phyloP scores from a whole-genome alignment of 345 rosid genomes.

The Stellera chamaejasme region DNA sequence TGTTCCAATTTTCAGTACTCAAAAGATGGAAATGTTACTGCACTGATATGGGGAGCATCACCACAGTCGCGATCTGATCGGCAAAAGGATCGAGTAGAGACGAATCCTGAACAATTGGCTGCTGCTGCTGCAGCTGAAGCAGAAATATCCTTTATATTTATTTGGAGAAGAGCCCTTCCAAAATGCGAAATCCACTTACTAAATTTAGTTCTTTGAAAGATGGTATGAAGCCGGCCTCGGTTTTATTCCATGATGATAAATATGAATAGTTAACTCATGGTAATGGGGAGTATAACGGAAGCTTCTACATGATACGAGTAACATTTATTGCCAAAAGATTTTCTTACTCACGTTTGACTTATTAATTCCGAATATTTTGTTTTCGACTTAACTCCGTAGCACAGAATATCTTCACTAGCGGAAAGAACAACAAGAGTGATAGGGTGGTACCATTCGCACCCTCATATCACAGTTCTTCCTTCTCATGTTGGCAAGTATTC shows the following conservation, averaged over 20 bases:
- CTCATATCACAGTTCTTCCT: slow-evolving; percentile 96
- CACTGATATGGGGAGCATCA: slow-evolving; percentile 94
- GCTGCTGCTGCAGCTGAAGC: slow-evolving; percentile 99
- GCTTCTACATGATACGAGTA: neutral
- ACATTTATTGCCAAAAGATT: no score
- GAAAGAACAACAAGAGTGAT: slow-evolving; percentile 90
- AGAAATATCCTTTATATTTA: slow-evolving; percentile 77
- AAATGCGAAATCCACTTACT: no score
- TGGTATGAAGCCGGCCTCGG: no score
- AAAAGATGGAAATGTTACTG: slow-evolving; percentile 66
- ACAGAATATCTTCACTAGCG: slow-evolving; percentile 80
- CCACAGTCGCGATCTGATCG: slow-evolving; percentile 96
- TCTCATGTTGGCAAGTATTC: slow-evolving; percentile 81
- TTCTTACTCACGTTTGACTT: no score
- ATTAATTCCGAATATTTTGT: slow-evolving; percentile 2
- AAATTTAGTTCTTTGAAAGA: no score
- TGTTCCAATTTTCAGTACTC: slow-evolving; percentile 43
- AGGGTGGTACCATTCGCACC: slow-evolving; percentile 99
- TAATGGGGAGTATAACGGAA: neutral
- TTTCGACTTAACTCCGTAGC: slow-evolving; percentile 32
- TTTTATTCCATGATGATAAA: no score
- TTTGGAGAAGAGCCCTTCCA: neutral
- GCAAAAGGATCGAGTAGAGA: slow-evolving; percentile 93
- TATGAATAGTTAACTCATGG: no score
- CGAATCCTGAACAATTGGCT: slow-evolving; percentile 96